Conservation (phyloP, 2,329 filamentous ascomycete genomes). For the Penicillium sp. region DNA sequence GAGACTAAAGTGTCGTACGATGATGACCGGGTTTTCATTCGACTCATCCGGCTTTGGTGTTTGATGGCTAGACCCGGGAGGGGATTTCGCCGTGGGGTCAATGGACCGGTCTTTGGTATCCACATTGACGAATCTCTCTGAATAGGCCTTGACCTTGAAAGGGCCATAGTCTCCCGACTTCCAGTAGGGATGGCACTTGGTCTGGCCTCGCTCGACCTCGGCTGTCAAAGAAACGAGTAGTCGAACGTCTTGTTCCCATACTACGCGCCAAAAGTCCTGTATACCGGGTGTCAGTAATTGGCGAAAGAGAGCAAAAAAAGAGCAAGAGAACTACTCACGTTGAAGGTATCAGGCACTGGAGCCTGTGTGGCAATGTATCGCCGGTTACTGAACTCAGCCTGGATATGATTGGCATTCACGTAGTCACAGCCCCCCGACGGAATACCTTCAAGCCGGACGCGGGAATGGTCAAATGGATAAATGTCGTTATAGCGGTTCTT, state of each 20-base stretch:
- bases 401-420: conserved; percentile 89
- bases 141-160: conserved; percentile 75
- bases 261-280: conserved; percentile 95
- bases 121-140: conserved; percentile 81
- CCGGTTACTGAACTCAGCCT: conserved; percentile 81
- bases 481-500: conserved; percentile 99
- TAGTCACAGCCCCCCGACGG: conserved; percentile 80
- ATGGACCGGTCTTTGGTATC: conserved; percentile 60
- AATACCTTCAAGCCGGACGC: conserved; percentile 77
- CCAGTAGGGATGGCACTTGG: conserved; percentile 98
- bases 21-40: conserved; percentile 68
- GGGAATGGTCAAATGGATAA: conserved; percentile 90
- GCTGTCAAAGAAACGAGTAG: conserved; percentile 97
- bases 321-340: conserved; percentile 62
- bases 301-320: neutral
- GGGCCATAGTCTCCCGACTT: conserved; percentile 76
- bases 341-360: conserved; percentile 88
- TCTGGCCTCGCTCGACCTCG: conserved; percentile 87
- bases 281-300: conserved; percentile 7
- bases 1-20: conserved; percentile 85
- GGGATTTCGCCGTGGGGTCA: conserved; percentile 38
- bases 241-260: conserved; percentile 96
- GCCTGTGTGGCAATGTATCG: conserved; percentile 95
- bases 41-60: conserved; percentile 37
- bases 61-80: conserved; percentile 6